phyloP scores from a whole-genome alignment of 2,329 filamentous ascomycete species.

The Emergomyces pasteurianus region DNA sequence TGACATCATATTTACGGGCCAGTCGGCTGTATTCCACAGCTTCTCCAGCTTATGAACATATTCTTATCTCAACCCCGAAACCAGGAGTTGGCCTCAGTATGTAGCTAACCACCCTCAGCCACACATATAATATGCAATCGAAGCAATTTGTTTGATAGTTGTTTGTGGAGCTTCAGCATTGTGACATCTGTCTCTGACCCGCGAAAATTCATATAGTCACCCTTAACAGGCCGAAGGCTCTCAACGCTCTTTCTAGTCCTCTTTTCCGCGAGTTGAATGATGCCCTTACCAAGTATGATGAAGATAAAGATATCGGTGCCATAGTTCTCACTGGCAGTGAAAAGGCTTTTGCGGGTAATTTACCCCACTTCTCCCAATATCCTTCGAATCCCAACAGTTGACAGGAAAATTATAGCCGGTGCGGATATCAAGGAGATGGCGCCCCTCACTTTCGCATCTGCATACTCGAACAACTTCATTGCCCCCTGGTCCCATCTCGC shows the following conservation, averaged over 20 bases:
- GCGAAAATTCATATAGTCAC: conserved; percentile 51
- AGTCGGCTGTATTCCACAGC: conserved; percentile 31
- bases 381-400: not conserved
- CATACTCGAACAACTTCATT: conserved; percentile 87
- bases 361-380: not conserved
- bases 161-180: conserved; percentile 7
- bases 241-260: conserved; percentile 86
- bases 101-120: conserved; percentile 11
- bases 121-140: not conserved
- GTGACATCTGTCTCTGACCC: not conserved
- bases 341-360: conserved; percentile 64
- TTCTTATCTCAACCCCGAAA: conserved; percentile 69
- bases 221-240: conserved; percentile 83
- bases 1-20: conserved; percentile 25
- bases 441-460: conserved; percentile 72
- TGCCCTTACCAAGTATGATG: conserved; percentile 59
- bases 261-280: conserved; percentile 83
- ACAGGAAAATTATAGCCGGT: conserved; percentile 46
- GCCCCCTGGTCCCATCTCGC: conserved; percentile 85
- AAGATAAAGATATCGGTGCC: conserved; percentile 55
- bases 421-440: conserved; percentile 99
- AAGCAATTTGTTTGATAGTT: not conserved
- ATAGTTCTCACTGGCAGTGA: conserved; percentile 81
- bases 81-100: conserved; percentile 84
- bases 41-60: conserved; percentile 57